Evolutionary conservation across 2,329 filamentous ascomycete genomes (phyloP).

Genomic region (Emericellopsis atlantica): DNA sequence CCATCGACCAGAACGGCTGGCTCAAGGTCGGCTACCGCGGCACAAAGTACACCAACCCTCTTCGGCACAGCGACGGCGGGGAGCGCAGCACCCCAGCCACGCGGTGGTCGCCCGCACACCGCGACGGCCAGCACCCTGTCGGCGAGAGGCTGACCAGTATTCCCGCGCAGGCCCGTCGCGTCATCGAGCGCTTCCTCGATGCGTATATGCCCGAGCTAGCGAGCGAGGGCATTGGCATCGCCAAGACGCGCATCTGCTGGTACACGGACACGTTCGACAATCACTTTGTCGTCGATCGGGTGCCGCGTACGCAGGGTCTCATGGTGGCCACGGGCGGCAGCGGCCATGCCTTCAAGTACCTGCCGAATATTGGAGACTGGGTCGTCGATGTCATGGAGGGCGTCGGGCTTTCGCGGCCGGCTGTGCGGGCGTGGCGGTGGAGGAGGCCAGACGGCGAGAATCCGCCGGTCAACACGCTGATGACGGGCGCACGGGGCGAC

Average conservation of each 20-base stretch:
- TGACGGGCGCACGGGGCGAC: not conserved
- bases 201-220: slow-evolving; percentile 29
- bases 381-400: slow-evolving; percentile 38
- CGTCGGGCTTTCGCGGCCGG: slow-evolving; percentile 13
- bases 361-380: slow-evolving; percentile 39
- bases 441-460: not conserved
- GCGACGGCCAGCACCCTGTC: slow-evolving; percentile 20
- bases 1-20: no score
- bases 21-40: no score
- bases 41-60: no score
- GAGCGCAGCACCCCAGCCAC: no score
- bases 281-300: slow-evolving; percentile 10
- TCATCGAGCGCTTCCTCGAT: slow-evolving; percentile 18
- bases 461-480: not conserved
- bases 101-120: no score
- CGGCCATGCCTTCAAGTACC: slow-evolving; percentile 47
- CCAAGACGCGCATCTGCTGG: slow-evolving; percentile 12
- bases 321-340: slow-evolving; percentile 46
- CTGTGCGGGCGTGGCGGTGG: slow-evolving; percentile 9
- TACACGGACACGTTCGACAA: slow-evolving; percentile 7
- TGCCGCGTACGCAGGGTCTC: slow-evolving; percentile 42
- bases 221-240: slow-evolving; percentile 18
- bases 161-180: slow-evolving; percentile 13
- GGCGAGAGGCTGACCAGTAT: slow-evolving; percentile 10
- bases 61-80: no score